Conservation (phyloP, 2,329 filamentous ascomycete species). For the Alternaria angustiovoidea region DNA sequence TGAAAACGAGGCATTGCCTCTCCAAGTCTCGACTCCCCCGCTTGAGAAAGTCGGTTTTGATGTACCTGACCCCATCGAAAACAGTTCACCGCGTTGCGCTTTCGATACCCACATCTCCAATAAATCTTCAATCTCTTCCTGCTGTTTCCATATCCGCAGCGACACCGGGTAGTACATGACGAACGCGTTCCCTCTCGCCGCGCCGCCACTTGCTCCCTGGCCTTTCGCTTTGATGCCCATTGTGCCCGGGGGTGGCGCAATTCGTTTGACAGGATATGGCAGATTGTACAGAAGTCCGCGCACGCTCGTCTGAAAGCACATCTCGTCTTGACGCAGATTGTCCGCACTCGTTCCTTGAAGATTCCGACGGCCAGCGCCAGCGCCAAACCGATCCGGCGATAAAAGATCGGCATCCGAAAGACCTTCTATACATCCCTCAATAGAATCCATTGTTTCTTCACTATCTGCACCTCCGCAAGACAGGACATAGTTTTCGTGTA, state of each 20-base stretch:
- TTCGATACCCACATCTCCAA: slow-evolving; percentile 74
- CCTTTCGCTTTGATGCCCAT: slow-evolving; percentile 44
- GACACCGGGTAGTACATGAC: slow-evolving; percentile 94
- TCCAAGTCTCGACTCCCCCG: slow-evolving; percentile 55
- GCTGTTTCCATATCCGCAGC: slow-evolving; percentile 81
- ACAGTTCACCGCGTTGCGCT: slow-evolving; percentile 56
- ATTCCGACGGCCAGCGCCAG: slow-evolving; percentile 60
- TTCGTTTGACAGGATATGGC: slow-evolving; percentile 81
- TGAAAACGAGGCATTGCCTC: slow-evolving; percentile 30
- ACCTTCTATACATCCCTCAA: slow-evolving; percentile 85
- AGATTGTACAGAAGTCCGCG: slow-evolving; percentile 85
- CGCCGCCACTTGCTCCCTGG: slow-evolving; percentile 24
- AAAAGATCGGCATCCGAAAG: slow-evolving; percentile 90
- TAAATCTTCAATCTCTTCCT: slow-evolving; percentile 80
- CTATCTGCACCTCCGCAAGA: slow-evolving; percentile 75
- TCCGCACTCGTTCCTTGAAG: slow-evolving; percentile 67
- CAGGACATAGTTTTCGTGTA: slow-evolving; percentile 92
- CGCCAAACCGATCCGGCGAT: slow-evolving; percentile 74
- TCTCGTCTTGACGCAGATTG: slow-evolving; percentile 87
- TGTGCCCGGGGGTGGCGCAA: slow-evolving; percentile 50
- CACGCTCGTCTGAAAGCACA: slow-evolving; percentile 89
- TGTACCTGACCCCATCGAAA: slow-evolving; percentile 33
- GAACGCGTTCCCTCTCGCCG: slow-evolving; percentile 66
- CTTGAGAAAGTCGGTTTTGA: slow-evolving; percentile 25
- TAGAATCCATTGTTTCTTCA: slow-evolving; percentile 72